Conservation (phyloP, 768 basidiomycete genomes). For the Daedalea quercina region DNA sequence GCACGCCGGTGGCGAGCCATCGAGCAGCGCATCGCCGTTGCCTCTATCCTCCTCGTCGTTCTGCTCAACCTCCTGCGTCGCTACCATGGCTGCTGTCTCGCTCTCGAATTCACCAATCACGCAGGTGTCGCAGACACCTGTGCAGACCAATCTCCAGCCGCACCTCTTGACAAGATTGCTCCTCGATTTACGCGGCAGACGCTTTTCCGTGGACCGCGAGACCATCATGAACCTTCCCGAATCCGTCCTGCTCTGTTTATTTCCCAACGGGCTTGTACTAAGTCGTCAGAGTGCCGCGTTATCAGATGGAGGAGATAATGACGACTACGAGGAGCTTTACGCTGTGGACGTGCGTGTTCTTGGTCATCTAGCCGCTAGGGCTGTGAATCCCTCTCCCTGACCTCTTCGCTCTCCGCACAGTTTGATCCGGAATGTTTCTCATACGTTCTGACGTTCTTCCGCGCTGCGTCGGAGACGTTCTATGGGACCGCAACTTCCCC, state of each 20-base stretch:
- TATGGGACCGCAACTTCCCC: slow-evolving; percentile 76
- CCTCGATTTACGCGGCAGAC: slow-evolving; percentile 85
- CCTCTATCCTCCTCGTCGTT: slow-evolving; percentile 2
- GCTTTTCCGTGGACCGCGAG: slow-evolving; percentile 94
- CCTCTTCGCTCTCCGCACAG: slow-evolving; percentile 32
- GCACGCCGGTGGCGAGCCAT: background rate
- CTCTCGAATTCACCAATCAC: slow-evolving; percentile 36
- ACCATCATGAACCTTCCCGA: slow-evolving; percentile 98
- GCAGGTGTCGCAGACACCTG: slow-evolving; percentile 52
- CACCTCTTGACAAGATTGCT: slow-evolving; percentile 84
- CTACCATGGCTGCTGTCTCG: slow-evolving; percentile 19
- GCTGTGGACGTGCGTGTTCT: slow-evolving; percentile 81
- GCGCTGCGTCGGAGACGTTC: slow-evolving; percentile 80
- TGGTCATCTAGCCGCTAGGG: slow-evolving; percentile 4
- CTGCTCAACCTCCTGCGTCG: background rate
- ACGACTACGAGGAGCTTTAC: slow-evolving; percentile 88
- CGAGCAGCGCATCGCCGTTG: background rate
- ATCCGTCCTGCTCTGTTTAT: slow-evolving; percentile 91
- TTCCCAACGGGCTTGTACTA: slow-evolving; percentile 94
- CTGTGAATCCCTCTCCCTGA: slow-evolving; percentile 6
- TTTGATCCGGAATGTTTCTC: slow-evolving; percentile 97
- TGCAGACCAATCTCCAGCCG: slow-evolving; percentile 71
- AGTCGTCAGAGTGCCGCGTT: slow-evolving; percentile 78
- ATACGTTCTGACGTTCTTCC: slow-evolving; percentile 91
- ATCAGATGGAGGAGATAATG: slow-evolving; percentile 66